A percentile compares a stretch with the other conserved stretches of the same genome.
Conservation (phyloP, 306 rosid species). For the Lupinus albus region DNA sequence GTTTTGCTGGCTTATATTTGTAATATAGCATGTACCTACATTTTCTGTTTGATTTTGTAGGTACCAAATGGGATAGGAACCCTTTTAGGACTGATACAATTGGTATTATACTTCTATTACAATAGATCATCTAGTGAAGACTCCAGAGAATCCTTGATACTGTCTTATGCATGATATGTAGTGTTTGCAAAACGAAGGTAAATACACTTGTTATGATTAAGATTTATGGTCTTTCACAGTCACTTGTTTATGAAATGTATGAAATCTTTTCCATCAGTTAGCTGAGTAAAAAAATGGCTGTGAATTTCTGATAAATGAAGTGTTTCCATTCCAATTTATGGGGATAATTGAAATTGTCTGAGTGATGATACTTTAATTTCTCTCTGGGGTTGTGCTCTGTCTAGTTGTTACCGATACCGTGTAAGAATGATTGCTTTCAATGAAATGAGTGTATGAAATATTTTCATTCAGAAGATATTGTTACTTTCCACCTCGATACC, state of each 20-base stretch:
- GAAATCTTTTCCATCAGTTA: conserved; percentile 16
- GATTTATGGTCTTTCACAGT: conserved; percentile 23
- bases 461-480: conserved; percentile 2
- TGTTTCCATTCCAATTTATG: conserved; percentile 25
- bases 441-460: conserved; percentile 27
- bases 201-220: conserved; percentile 16
- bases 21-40: neutral
- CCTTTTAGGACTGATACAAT: conserved; percentile 70
- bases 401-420: conserved; percentile 8
- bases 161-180: conserved; percentile 51
- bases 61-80: conserved; percentile 93
- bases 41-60: conserved; percentile 50
- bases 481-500: conserved; percentile 2
- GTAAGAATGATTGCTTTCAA: conserved; percentile 15
- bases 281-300: conserved; percentile 11
- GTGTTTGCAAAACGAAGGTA: conserved; percentile 29
- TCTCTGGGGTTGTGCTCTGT: conserved; percentile 23
- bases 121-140: conserved; percentile 46
- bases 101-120: conserved; percentile 63
- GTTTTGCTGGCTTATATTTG: neutral
- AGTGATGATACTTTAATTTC: conserved; percentile 3
- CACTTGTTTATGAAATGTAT: neutral
- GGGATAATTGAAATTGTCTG: conserved; percentile 21
- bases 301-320: conserved; percentile 20
- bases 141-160: conserved; percentile 65